Conservation (phyloP, 768 basidiomycete species). For the Tulasnella sp. region DNA sequence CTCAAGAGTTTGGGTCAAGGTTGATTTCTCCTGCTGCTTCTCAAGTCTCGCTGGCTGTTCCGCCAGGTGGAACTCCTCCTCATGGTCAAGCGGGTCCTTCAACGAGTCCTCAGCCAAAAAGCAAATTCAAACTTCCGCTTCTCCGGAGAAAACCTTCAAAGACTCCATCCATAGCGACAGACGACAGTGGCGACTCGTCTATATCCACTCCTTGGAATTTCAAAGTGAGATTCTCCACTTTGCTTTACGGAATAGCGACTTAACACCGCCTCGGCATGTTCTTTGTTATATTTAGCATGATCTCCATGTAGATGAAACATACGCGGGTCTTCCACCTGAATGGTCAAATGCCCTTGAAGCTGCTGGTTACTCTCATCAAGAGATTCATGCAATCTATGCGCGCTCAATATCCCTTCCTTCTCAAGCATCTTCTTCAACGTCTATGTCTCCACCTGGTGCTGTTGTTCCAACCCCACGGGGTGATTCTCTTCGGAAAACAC, state of each 20-base stretch:
- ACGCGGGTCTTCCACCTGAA: conserved; percentile 12
- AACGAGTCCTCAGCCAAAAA: conserved; percentile 2
- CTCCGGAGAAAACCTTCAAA: conserved; percentile 3
- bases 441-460: background rate
- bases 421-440: background rate
- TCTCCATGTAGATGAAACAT: conserved; percentile 13
- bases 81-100: too few relatives aligned
- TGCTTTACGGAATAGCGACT: background rate
- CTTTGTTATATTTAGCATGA: conserved; percentile 6
- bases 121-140: conserved; percentile 7
- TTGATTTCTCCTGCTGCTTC: background rate
- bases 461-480: background rate
- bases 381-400: conserved; percentile 13
- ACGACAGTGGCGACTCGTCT: background rate
- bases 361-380: conserved; percentile 14
- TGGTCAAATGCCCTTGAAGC: conserved; percentile 12
- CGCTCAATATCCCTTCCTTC: background rate
- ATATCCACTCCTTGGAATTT: conserved; percentile 14
- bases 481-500: background rate
- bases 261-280: background rate
- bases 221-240: background rate
- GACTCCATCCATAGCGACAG: background rate
- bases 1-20: background rate
- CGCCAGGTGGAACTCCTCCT: background rate
- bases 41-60: conserved; percentile 3